Percentiles rank a stretch among this genome's conserved stretches.
Conservation (phyloP, 768 basidiomycete genomes). For the Pleurotus pulmonarius region DNA sequence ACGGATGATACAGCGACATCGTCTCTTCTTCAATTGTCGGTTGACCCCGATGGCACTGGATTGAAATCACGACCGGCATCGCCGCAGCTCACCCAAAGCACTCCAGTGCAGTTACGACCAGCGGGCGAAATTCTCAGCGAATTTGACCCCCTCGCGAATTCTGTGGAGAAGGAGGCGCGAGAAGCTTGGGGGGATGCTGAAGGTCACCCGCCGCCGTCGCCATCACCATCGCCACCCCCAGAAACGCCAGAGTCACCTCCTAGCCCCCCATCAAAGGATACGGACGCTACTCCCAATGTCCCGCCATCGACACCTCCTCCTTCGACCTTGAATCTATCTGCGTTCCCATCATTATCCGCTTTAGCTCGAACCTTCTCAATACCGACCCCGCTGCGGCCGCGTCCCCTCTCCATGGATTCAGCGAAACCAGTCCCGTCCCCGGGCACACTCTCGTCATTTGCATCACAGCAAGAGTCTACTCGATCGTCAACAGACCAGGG, state of each 20-base stretch:
- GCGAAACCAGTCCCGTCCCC: conserved; percentile 57
- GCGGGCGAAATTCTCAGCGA: conserved; percentile 46
- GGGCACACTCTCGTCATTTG: conserved; percentile 50
- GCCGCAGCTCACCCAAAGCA: conserved; percentile 6
- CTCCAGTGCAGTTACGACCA: conserved; percentile 13
- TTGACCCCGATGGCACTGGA: conserved; percentile 2
- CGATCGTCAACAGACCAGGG: conserved; percentile 1
- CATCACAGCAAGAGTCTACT: conserved; percentile 39
- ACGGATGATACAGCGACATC: neutral
- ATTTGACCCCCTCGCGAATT: conserved; percentile 64
- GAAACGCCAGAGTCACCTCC: conserved; percentile 19
- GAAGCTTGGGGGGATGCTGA: conserved; percentile 65
- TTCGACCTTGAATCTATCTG: conserved; percentile 27
- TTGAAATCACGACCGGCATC: conserved; percentile 7
- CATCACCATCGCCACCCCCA: conserved; percentile 28
- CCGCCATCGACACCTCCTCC: conserved; percentile 18
- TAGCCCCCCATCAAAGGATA: conserved; percentile 32
- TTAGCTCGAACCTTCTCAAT: conserved; percentile 64
- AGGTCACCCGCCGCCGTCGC: conserved; percentile 53
- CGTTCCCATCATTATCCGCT: conserved; percentile 64
- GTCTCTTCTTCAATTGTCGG: neutral
- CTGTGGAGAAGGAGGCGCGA: conserved; percentile 55
- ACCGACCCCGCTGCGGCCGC: conserved; percentile 41
- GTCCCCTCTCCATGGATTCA: conserved; percentile 60
- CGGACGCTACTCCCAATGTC: conserved; percentile 18